Percentiles rank a stretch among this genome's conserved stretches.
These are phyloP conservation scores for Lactarius hatsudake DNA, from an alignment of 768 basidiomycete species.

Conservation along the genomic window DNA sequence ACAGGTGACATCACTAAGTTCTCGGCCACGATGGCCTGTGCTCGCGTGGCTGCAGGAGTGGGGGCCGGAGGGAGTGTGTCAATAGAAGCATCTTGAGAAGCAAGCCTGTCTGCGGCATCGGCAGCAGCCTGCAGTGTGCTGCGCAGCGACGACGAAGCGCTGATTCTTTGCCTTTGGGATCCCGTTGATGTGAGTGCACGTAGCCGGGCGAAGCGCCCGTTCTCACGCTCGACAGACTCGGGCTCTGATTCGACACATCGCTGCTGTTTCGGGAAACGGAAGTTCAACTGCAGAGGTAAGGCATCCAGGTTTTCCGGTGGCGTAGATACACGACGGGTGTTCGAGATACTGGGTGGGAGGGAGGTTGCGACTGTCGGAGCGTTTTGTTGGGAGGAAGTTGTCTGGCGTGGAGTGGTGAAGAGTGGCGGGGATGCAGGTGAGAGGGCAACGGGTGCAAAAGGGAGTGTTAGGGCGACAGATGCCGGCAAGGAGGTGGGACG, in stretches of 20 bases:
- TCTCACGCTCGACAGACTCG: conserved; percentile 19
- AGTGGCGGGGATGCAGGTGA: not conserved
- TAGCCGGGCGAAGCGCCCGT: conserved; percentile 11
- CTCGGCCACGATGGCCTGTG: not conserved
- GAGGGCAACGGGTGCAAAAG: not conserved
- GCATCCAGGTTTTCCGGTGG: conserved; percentile 2
- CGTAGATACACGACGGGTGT: not conserved
- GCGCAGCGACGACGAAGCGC: conserved; percentile 18
- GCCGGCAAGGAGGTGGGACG: conserved; percentile 18
- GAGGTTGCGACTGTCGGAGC: conserved; percentile 2
- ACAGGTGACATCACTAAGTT: not conserved
- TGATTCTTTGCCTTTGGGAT: conserved; percentile 9
- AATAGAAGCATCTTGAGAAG: conserved; percentile 7
- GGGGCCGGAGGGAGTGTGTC: not conserved
- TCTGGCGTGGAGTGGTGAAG: conserved; percentile 17
- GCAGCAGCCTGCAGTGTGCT: conserved; percentile 18
- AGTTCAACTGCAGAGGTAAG: conserved; percentile 13
- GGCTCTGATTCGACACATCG: conserved; percentile 11
- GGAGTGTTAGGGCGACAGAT: conserved; percentile 9
- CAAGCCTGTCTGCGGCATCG: conserved; percentile 14
- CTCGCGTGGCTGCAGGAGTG: not conserved
- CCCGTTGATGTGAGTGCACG: conserved; percentile 6
- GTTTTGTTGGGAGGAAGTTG: not conserved
- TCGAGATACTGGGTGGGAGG: conserved; percentile 10
- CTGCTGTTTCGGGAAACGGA: conserved; percentile 23